Percentiles rank a stretch among this genome's conserved stretches.
phyloP scores from a whole-genome alignment of 331 rosid genomes.

The Telfairia occidentalis region DNA sequence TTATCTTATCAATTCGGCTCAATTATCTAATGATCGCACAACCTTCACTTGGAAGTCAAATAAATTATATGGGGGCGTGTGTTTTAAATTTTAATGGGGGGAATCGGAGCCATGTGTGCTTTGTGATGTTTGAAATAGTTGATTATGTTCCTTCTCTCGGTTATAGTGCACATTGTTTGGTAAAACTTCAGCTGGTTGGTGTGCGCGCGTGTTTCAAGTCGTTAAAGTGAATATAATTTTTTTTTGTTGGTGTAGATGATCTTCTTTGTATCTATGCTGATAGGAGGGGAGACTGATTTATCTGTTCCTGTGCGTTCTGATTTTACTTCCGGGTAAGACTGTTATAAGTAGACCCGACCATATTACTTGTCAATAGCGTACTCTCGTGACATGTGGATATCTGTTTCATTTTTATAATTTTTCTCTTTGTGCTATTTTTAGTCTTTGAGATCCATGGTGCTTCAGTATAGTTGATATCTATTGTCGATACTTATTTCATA shows the following conservation, averaged over 20 bases:
- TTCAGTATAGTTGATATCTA: background rate
- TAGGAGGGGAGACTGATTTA: constrained; percentile 27
- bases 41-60: background rate
- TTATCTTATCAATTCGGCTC: background rate
- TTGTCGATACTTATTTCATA: background rate
- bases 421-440: background rate
- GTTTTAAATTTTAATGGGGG: background rate
- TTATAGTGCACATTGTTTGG: background rate
- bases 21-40: background rate
- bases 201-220: background rate
- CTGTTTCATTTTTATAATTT: background rate
- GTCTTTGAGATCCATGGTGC: background rate
- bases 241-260: constrained; percentile 33
- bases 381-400: background rate
- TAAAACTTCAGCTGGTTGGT: background rate
- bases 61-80: background rate
- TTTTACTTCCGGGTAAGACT: constrained; percentile 27
- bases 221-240: background rate
- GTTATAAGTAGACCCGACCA: background rate
- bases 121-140: background rate
- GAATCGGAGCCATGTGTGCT: background rate
- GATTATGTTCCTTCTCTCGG: background rate
- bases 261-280: constrained; percentile 29
- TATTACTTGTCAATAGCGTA: background rate
- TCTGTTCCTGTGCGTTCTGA: constrained; percentile 10